Base-by-base conservation (phyloP, 2,329 filamentous ascomycete species). In the Phaeoacremonium minimum region DNA sequence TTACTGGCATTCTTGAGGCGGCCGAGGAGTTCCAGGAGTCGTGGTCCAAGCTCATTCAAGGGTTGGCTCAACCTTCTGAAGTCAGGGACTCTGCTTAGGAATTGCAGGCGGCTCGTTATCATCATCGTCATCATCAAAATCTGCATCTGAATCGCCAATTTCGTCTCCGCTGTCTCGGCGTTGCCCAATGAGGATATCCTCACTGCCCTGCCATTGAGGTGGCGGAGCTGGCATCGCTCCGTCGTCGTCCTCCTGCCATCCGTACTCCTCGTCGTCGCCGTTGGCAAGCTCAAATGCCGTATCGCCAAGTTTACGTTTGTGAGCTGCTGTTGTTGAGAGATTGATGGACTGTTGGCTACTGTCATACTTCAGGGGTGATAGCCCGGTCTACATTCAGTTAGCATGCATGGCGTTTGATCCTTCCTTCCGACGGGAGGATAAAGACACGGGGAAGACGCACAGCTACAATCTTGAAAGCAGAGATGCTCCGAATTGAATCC, bases 221-320 rank as follows among this genome's bases (percentile, higher is more conserved):
- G 77, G 77, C 57, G 72, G 73, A 4, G 62, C 64, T 9, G 78
- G 77, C 48, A 80, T 62, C 34, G 73, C 69, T 37, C 75, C 72
- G 38, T 83, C 80, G 47, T 83, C 79, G 30, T 78, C 75, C 35
- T 84, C 76, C 28, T 73, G 74, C 83, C 83, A 88, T 12, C 81
- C 83, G 50, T 86, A 87, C 49, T 85, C 78, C 44, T 87, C 83
- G 41, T 83, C 80, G 13, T 70, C 68, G 18, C 76, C 83, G 43
- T 80, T 77, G 3, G 75, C 69, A 31, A 80, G 66, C 47, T 80
- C 77, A 33, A 77, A 64, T 35, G 71, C 74, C 5, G 79, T 73
- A 30, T 83, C 73, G 20, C 65, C 66, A 36, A 84, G 66, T 54
- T 87, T 78, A 48, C 84, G 71, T 61, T 88, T 88, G 19, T 61